phyloP scores from a whole-genome alignment of 2,329 filamentous ascomycete species.

The Calonectria henricotiae region DNA sequence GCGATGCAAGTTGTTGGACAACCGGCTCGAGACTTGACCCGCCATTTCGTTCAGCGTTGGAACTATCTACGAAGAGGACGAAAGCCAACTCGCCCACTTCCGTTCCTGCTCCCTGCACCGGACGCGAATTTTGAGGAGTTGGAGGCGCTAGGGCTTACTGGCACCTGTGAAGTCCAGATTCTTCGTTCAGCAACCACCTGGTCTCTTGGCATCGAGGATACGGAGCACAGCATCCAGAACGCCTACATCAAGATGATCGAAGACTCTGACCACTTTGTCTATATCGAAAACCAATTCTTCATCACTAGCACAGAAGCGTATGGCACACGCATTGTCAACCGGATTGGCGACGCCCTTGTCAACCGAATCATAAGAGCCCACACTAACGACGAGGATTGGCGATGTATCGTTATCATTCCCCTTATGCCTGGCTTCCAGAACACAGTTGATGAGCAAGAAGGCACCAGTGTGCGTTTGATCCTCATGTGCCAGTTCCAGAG shows the following conservation, averaged over 20 bases:
- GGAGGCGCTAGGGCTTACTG: conserved; percentile 88
- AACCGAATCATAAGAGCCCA: conserved; percentile 91
- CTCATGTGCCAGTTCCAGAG: conserved; percentile 98
- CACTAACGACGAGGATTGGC: conserved; percentile 90
- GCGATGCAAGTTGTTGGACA: conserved; percentile 98
- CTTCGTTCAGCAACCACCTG: conserved; percentile 91
- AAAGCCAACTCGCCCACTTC: conserved; percentile 93
- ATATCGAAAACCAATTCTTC: conserved; percentile 99
- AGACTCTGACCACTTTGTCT: conserved; percentile 96
- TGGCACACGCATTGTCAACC: conserved; percentile 89
- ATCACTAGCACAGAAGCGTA: conserved; percentile 93
- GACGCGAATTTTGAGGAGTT: conserved; percentile 91
- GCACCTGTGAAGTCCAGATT: conserved; percentile 97
- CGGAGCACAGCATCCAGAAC: conserved; percentile 95
- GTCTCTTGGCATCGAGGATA: conserved; percentile 91
- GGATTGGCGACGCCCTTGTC: conserved; percentile 94
- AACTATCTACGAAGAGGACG: conserved; percentile 95
- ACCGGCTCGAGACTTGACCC: conserved; percentile 91
- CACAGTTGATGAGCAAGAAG: conserved; percentile 93
- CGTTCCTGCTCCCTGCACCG: conserved; percentile 92
- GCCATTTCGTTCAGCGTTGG: conserved; percentile 98
- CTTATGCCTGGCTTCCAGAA: conserved; percentile 99
- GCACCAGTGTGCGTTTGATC: conserved; percentile 93
- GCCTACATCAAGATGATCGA: conserved; percentile 96
- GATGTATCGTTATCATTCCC: conserved; percentile 90